A percentile compares a stretch with the other conserved stretches of the same genome.
These are phyloP conservation scores for Digitaria exilis DNA, from an alignment of 202 grass and related monocot genomes.

Conservation along the genomic window DNA sequence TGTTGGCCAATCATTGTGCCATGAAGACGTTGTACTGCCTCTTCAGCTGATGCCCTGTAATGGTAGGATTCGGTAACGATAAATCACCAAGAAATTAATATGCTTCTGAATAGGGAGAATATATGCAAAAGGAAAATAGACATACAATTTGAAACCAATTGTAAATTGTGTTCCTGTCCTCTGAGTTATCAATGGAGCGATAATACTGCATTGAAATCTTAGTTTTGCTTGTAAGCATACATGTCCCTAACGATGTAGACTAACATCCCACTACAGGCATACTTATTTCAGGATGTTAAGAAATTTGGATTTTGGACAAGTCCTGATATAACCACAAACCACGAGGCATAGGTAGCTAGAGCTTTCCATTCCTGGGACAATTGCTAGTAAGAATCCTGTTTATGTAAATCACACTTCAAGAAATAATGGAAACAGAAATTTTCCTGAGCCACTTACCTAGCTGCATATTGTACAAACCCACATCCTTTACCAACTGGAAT, in stretches of 20 bases:
- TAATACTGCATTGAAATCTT: constrained; percentile 4
- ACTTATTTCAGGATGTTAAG: not conserved
- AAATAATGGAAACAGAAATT: constrained; percentile 11
- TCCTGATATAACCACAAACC: constrained; percentile 4
- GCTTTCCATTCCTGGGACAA: not conserved
- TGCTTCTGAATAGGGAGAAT: not conserved
- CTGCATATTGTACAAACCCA: constrained; percentile 89
- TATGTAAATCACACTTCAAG: constrained; percentile 1
- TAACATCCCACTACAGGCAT: not conserved
- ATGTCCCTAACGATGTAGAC: not conserved
- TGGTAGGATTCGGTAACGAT: constrained; percentile 6
- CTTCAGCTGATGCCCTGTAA: constrained; percentile 89
- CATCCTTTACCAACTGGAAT: constrained; percentile 97
- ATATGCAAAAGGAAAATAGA: not conserved
- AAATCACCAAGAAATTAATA: constrained; percentile 13
- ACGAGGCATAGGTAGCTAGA: not conserved
- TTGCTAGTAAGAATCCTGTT: constrained; percentile 13
- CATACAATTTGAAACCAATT: not conserved
- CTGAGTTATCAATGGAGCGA: constrained; percentile 7
- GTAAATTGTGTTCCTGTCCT: not conserved
- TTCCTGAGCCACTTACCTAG: constrained; percentile 55
- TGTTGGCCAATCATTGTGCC: constrained; percentile 92
- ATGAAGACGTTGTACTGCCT: constrained; percentile 92
- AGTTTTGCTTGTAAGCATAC: constrained; percentile 22
- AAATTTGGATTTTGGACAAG: not conserved